Base-by-base conservation (phyloP, 2,329 filamentous ascomycete species). In the Penicillium paneum region DNA sequence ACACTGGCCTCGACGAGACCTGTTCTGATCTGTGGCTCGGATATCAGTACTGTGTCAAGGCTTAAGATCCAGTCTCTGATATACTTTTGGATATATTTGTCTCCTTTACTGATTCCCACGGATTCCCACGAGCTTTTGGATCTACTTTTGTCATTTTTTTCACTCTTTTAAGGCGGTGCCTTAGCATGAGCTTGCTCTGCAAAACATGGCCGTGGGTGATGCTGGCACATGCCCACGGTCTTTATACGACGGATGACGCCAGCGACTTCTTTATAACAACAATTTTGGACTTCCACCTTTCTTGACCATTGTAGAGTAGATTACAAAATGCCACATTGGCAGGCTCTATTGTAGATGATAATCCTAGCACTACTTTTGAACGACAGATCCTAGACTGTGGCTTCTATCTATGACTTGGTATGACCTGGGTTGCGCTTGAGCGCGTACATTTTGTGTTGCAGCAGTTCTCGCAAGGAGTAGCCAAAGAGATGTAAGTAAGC, bases 11-110 rank as follows among this genome's bases (percentile, higher is more conserved):
- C 48, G 54, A 70, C 13, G 48, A 56, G 34, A 45, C 54, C 15
- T 72, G 69, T 60, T 55, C 61, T 2, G 69, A 71, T 56, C 60
- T 72, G 29, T 66, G 67, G 60, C 59, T 63, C 24, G 69, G 67
- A 55, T 68, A 68, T 55, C 58, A 64, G 55, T 68, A 68, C 49
- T 68, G 66, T 56, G 53, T 68, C 17, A 57, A 60, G 52, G 63
- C 63, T 42, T 61, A 59, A 43, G 40, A 31, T 15, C 12, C 3
- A 46, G 34, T 26, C 31, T 41, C n/a, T 42, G 32, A 38, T 52
- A 21, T 38, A 32, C 40, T 39, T 21, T 49, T 31, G 32, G 24
- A 31, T 54, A 7, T 15, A 39, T 46, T 47, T 43, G 26, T 12
- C 15, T 49, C 28, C 29, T 44, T 40, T 47, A 29, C n/a, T 32